Percentiles rank a stretch among this genome's conserved stretches.
Evolutionary conservation across 495 filamentous ascomycete species (phyloP).

Genomic region (Neurospora sp.): DNA sequence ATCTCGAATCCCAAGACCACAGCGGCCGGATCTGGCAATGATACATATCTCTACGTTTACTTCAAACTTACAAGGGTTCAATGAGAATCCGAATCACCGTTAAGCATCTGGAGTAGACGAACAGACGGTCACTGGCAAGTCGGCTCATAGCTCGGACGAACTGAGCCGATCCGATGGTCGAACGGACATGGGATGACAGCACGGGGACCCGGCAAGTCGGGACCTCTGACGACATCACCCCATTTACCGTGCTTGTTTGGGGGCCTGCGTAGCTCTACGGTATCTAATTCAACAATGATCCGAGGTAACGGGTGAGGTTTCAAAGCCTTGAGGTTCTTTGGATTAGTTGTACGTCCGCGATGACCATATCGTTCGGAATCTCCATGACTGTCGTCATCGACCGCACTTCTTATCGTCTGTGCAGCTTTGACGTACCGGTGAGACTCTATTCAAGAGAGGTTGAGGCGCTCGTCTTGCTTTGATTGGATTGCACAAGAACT

Average conservation of each 20-base stretch:
- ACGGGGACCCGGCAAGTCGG: not conserved
- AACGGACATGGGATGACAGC: not conserved
- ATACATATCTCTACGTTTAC: not conserved
- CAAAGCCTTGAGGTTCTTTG: not conserved
- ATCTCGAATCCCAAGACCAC: not conserved
- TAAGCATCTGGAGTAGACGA: not conserved
- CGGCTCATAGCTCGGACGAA: not conserved
- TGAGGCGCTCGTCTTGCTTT: not conserved
- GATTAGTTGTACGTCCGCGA: not conserved
- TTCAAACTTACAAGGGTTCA: not conserved
- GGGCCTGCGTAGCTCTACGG: not conserved
- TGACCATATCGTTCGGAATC: not conserved
- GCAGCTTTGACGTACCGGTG: not conserved
- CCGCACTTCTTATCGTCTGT: not conserved
- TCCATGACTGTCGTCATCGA: not conserved
- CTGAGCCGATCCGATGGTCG: not conserved
- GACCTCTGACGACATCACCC: not conserved
- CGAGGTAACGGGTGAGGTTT: not conserved
- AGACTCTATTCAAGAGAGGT: not conserved
- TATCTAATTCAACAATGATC: no score
- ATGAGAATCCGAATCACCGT: not conserved
- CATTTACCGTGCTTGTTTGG: not conserved
- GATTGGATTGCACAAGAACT: not conserved
- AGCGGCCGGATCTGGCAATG: not conserved
- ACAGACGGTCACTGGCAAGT: not conserved